Evolutionary conservation across 108 stramenopile genomes (phyloP).

Genomic region (Pelagomonas calceolata): DNA sequence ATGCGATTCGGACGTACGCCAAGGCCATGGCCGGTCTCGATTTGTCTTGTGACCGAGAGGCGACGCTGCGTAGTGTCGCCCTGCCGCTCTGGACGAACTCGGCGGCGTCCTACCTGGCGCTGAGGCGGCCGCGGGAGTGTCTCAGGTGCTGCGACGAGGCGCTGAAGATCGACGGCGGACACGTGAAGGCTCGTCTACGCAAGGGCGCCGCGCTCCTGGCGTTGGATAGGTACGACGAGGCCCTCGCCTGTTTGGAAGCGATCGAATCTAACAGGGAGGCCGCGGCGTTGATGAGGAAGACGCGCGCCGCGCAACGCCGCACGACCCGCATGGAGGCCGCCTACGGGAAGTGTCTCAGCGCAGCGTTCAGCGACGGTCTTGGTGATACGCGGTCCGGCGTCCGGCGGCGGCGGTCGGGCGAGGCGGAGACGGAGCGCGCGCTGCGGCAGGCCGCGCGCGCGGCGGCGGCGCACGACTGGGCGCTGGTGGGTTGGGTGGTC

Average conservation of each 20-base stretch:
- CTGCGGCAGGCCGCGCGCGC: too few relatives aligned
- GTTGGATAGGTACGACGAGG: not conserved
- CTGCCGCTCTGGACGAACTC: not conserved
- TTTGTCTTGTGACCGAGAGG: not conserved
- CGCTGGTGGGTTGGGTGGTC: too few relatives aligned
- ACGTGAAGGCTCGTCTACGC: not conserved
- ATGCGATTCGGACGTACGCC: conserved; percentile 1
- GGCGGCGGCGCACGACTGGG: too few relatives aligned
- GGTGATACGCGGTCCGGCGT: too few relatives aligned
- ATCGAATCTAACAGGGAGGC: too few relatives aligned
- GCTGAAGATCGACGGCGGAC: not conserved
- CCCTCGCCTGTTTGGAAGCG: not conserved
- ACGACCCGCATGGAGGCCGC: too few relatives aligned
- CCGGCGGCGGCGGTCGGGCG: too few relatives aligned
- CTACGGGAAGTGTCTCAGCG: too few relatives aligned
- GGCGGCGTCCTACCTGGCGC: not conserved
- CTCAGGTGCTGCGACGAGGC: not conserved
- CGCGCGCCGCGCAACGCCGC: too few relatives aligned
- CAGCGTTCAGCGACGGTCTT: too few relatives aligned
- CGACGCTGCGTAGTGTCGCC: not conserved
- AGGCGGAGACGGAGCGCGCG: too few relatives aligned
- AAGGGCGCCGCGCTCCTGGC: not conserved
- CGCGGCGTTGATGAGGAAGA: too few relatives aligned
- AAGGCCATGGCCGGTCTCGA: conserved; percentile 9
- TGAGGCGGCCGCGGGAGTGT: not conserved